A percentile compares a stretch with the other conserved stretches of the same genome.
Conservation (phyloP, 2,329 filamentous ascomycete genomes). For the Sporothrix schenckii region DNA sequence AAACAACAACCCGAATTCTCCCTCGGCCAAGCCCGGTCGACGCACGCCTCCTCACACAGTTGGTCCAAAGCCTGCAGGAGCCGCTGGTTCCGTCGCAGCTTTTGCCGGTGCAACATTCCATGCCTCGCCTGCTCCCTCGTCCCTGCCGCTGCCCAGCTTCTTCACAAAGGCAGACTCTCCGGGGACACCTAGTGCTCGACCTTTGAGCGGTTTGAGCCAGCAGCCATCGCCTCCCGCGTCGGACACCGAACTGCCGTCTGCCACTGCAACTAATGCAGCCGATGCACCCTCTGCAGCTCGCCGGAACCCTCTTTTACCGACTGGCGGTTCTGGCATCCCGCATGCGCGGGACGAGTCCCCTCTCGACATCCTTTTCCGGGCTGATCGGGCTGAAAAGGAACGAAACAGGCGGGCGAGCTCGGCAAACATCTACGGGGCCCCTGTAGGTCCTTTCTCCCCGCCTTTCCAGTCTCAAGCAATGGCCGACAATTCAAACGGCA, state of each 20-base stretch:
- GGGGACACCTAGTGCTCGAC: slow-evolving; percentile 59
- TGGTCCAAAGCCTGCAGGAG: slow-evolving; percentile 47
- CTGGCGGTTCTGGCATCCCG: slow-evolving; percentile 36
- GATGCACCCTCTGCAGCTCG: not conserved
- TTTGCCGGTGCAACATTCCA: slow-evolving; percentile 96
- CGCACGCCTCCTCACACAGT: slow-evolving; percentile 52
- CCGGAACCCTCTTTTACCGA: slow-evolving; percentile 37
- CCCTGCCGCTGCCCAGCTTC: slow-evolving; percentile 88
- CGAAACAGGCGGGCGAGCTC: slow-evolving; percentile 59
- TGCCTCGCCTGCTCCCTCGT: slow-evolving; percentile 87
- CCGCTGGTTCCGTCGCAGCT: slow-evolving; percentile 51
- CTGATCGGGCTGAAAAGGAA: slow-evolving; percentile 77
- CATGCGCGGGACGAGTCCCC: slow-evolving; percentile 66
- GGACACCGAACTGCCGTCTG: slow-evolving; percentile 55
- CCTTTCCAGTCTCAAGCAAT: slow-evolving; percentile 43
- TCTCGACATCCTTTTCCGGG: slow-evolving; percentile 86
- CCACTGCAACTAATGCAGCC: slow-evolving; percentile 44
- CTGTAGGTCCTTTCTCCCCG: slow-evolving; percentile 57
- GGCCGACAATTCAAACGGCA: slow-evolving; percentile 37
- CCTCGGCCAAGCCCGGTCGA: slow-evolving; percentile 47
- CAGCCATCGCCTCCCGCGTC: slow-evolving; percentile 58
- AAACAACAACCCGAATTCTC: slow-evolving; percentile 46
- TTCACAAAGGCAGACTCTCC: slow-evolving; percentile 69
- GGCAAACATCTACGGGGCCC: slow-evolving; percentile 47
- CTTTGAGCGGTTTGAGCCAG: slow-evolving; percentile 46